Base-by-base conservation (phyloP, 2,329 filamentous ascomycete genomes). In the Aspergillus calidoustus region DNA sequence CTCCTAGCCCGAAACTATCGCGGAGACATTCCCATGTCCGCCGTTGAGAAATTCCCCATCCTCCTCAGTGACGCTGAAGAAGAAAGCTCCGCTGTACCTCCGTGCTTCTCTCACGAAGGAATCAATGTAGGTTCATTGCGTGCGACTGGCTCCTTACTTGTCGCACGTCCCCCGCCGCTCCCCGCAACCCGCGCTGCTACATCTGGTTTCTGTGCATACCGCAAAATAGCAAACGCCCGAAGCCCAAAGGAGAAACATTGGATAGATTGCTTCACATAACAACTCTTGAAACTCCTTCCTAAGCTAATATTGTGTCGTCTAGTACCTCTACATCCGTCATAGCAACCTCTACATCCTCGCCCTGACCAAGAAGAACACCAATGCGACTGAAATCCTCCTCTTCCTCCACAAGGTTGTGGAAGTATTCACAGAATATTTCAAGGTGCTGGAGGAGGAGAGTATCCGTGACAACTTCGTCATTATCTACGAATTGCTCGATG, bases 381-480 rank as follows among this genome's bases (percentile, higher is more conserved):
- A 99, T 84, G 95, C 95, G 68, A 93, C 95, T 81, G 95, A 99
- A 81, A 97, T 99, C 71, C 88, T 99, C 51, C 89, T 99, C 54
- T 99, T 99, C 84, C 86, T 99, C 59, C 95, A 99, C 83, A 96
- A 97, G 80, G 87, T 99, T 59, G 95, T 99, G 74, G 95, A 98
- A 78, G 95, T 99, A 66, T 99, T 99, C 77, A 99, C 95, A 62
- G 95, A 99, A 80, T 99, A 99, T 83, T 99, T 99, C 86, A 99
- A 99, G 79, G 94, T 96, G 66, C 86, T 99, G 63, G 95, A 99
- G 79, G 95, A 99, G 79, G 95, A 99, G 80, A 97, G 92, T 71
- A 99, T 99, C 77, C 89, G 95, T 71, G 95, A 99, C 83, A 99
- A 99, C 83, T 99, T 99, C 76, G 95, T 99, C 78, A 89, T 99